A percentile compares a stretch with the other conserved stretches of the same genome.
Evolutionary conservation across 164 flowering plant genomes (phyloP).

Genomic region (Stephania cephalantha): DNA sequence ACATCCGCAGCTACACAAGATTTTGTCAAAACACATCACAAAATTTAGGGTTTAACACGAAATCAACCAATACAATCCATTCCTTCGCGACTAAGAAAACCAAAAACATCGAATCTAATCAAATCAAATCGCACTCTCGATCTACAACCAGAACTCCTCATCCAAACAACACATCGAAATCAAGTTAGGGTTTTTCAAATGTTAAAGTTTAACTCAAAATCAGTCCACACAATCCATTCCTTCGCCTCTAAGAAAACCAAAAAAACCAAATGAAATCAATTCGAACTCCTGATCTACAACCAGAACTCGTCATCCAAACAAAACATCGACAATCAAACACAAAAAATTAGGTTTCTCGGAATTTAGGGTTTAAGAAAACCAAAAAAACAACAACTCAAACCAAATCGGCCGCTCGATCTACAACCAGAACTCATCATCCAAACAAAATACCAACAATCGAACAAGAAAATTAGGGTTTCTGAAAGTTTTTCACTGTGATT

Average conservation of each 20-base stretch:
- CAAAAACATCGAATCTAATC: conserved; percentile 3
- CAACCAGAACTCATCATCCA: background rate
- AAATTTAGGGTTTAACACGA: background rate
- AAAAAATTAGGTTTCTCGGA: background rate
- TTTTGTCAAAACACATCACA: background rate
- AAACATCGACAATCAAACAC: background rate
- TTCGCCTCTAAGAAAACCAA: conserved; percentile 6
- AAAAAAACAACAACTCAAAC: too few relatives aligned
- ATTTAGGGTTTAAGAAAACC: background rate
- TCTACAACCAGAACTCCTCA: background rate
- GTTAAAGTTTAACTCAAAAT: background rate
- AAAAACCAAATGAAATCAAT: background rate
- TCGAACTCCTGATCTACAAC: background rate
- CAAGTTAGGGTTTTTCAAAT: background rate
- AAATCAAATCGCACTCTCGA: background rate
- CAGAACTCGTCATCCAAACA: too few relatives aligned
- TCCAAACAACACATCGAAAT: too few relatives aligned
- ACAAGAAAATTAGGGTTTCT: conserved; percentile 3
- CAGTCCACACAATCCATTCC: background rate
- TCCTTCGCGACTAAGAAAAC: conserved; percentile 2
- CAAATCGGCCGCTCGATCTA: conserved; percentile 4
- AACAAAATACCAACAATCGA: background rate
- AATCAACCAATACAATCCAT: background rate
- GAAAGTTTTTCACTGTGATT: background rate
- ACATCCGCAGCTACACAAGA: conserved; percentile 10